phyloP scores from a whole-genome alignment of 257 asterid genomes.

The Ligustrum vulgare region DNA sequence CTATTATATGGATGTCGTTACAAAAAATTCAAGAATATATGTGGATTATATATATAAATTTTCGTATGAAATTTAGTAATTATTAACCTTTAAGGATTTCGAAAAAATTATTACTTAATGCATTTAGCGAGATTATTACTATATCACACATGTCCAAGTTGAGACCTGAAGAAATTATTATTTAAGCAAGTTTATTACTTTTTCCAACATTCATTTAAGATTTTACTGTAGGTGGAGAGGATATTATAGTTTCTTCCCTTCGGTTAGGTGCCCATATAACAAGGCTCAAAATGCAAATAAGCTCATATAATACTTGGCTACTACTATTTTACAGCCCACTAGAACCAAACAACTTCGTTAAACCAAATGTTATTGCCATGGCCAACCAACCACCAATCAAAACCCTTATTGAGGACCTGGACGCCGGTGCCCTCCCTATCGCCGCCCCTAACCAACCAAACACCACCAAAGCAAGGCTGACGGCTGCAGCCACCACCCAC shows the following conservation, averaged over 20 bases:
- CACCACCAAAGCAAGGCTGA: slow-evolving; percentile 52
- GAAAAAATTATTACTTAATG: too few relatives aligned
- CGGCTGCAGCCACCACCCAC: slow-evolving; percentile 59
- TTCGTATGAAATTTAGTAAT: too few relatives aligned
- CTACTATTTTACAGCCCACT: slow-evolving; percentile 37
- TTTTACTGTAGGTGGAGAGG: too few relatives aligned
- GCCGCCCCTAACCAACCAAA: slow-evolving; percentile 79
- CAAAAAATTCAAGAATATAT: too few relatives aligned
- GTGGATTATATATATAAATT: too few relatives aligned
- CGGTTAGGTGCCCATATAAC: not conserved
- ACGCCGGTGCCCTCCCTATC: slow-evolving; percentile 60
- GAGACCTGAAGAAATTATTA: too few relatives aligned
- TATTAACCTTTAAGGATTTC: too few relatives aligned
- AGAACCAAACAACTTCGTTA: slow-evolving; percentile 72
- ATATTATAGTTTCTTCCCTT: not conserved
- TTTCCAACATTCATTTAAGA: too few relatives aligned
- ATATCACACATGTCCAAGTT: too few relatives aligned
- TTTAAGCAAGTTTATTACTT: too few relatives aligned
- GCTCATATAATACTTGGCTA: not conserved
- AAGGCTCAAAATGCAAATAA: not conserved
- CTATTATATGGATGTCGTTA: too few relatives aligned
- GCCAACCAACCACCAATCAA: slow-evolving; percentile 88
- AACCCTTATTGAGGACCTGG: slow-evolving; percentile 57
- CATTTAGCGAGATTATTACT: too few relatives aligned
- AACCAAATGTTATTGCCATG: slow-evolving; percentile 77